Evolutionary conservation across 108 stramenopile genomes (phyloP).

Genomic region (Epithemia pelagica): DNA sequence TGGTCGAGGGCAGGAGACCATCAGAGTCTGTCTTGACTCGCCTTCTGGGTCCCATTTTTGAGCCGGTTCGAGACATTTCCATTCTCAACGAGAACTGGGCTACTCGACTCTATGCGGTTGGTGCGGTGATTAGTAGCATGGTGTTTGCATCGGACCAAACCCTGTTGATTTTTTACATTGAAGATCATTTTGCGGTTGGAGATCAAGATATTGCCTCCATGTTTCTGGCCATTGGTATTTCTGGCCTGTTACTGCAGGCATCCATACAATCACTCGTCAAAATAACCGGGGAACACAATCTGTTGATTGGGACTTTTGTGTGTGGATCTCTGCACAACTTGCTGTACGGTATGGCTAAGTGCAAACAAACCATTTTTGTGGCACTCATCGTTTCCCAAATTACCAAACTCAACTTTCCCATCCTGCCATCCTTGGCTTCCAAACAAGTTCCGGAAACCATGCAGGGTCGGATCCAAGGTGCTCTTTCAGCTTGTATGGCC

Average conservation of each 20-base stretch:
- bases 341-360: constrained; percentile 56
- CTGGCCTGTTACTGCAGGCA: constrained; percentile 63
- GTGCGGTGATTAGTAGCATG: constrained; percentile 62
- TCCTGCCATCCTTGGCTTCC: constrained; percentile 61
- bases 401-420: constrained; percentile 61
- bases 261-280: constrained; percentile 47
- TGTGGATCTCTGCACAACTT: constrained; percentile 50
- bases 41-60: background rate
- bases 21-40: background rate
- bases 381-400: constrained; percentile 58
- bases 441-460: constrained; percentile 48
- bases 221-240: constrained; percentile 51
- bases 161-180: constrained; percentile 66
- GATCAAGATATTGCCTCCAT: constrained; percentile 56
- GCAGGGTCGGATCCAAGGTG: constrained; percentile 78
- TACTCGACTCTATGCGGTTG: constrained; percentile 44
- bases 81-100: constrained; percentile 48
- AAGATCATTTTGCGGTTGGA: constrained; percentile 54
- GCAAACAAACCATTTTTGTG: constrained; percentile 43
- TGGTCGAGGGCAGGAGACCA: background rate
- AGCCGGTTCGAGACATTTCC: constrained; percentile 54
- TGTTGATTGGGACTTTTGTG: constrained; percentile 49
- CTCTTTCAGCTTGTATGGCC: constrained; percentile 56
- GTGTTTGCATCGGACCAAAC: constrained; percentile 57
- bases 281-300: constrained; percentile 52